Conservation (phyloP, 2,329 filamentous ascomycete species). For the Gremmenia infestans region DNA sequence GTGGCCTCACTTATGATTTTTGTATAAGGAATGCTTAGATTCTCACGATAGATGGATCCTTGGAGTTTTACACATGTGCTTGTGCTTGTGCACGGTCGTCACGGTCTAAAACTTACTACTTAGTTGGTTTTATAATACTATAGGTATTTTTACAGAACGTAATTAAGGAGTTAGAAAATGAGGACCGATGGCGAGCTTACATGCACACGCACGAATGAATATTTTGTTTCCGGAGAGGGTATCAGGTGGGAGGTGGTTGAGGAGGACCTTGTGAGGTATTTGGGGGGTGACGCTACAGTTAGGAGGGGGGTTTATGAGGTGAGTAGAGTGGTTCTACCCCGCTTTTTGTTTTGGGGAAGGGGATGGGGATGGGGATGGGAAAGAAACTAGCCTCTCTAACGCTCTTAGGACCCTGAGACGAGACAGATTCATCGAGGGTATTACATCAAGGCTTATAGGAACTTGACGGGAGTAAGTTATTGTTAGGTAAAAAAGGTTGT, state of each 20-base stretch:
- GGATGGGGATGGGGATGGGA: too few relatives aligned
- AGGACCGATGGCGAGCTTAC: neutral
- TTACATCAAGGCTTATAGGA: constrained; percentile 70
- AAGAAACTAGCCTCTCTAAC: too few relatives aligned
- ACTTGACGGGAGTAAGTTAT: constrained; percentile 28
- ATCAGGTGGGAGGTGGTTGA: neutral
- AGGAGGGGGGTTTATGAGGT: neutral
- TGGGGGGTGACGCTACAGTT: neutral
- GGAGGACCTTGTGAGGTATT: neutral
- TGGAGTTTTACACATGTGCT: neutral
- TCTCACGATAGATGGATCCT: too few relatives aligned
- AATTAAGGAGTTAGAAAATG: neutral
- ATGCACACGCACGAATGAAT: neutral
- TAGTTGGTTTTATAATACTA: neutral
- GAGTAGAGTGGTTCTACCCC: too few relatives aligned
- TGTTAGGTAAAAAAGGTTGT: neutral
- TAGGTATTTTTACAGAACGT: neutral
- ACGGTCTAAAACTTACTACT: neutral
- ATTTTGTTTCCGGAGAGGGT: neutral
- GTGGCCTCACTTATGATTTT: neutral
- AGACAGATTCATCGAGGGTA: constrained; percentile 63
- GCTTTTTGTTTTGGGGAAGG: neutral
- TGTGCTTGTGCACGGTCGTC: neutral
- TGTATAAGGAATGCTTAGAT: too few relatives aligned
- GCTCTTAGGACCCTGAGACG: constrained; percentile 44